Evolutionary conservation across 176 grass and related monocot species (phyloP).

Genomic region (Musa schizocarpa): DNA sequence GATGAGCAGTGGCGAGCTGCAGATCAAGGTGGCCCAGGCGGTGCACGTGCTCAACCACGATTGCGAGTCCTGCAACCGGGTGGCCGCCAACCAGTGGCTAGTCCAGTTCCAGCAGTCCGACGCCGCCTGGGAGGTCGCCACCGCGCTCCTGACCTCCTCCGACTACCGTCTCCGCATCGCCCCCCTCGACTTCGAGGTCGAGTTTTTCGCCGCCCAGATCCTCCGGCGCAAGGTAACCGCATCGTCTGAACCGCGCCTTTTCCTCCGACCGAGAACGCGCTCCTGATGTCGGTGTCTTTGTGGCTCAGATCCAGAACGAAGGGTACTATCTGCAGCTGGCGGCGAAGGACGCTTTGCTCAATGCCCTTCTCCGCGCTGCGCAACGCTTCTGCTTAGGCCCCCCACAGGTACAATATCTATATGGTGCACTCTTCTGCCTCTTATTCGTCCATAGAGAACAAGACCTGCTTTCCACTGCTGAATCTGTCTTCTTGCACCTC

Average conservation of each 20-base stretch:
- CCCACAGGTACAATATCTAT: constrained; percentile 29
- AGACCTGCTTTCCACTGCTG: not conserved
- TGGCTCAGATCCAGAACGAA: constrained; percentile 36
- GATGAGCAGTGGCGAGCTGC: constrained; percentile 31
- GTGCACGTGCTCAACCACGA: constrained; percentile 49
- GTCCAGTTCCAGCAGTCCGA: constrained; percentile 45
- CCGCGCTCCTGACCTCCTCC: constrained; percentile 37
- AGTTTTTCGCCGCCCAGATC: constrained; percentile 57
- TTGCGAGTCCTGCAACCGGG: constrained; percentile 31
- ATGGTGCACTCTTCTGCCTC: not conserved
- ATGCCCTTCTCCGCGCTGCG: constrained; percentile 62
- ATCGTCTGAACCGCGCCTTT: not conserved
- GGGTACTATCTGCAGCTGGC: constrained; percentile 25
- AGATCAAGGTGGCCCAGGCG: constrained; percentile 46
- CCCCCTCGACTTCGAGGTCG: constrained; percentile 30
- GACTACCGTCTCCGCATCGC: not conserved
- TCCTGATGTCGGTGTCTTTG: not conserved
- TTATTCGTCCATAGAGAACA: not conserved
- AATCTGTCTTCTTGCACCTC: not conserved
- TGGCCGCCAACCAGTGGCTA: constrained; percentile 49
- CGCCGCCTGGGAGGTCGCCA: constrained; percentile 39
- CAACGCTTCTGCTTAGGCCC: constrained; percentile 51
- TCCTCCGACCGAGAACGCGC: not conserved
- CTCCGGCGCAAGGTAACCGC: constrained; percentile 46
- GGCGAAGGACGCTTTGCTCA: constrained; percentile 41